Evolutionary conservation across 345 rosid genomes (phyloP).

Genomic region (Draba incana): DNA sequence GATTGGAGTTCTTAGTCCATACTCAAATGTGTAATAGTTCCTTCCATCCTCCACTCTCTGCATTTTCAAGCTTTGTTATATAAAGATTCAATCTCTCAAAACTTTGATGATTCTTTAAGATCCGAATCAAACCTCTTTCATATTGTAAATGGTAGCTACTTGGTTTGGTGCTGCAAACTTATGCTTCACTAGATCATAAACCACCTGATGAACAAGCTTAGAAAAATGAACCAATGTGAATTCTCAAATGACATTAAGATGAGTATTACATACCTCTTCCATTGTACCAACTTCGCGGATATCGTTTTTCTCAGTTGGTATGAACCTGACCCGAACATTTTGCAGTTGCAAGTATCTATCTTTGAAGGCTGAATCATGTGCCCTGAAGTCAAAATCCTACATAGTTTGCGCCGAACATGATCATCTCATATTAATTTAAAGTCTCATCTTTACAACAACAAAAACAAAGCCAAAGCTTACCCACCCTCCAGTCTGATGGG

Average conservation of each 20-base stretch:
- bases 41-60: slow-evolving; percentile 73
- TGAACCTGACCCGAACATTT: slow-evolving; percentile 82
- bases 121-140: slow-evolving; percentile 66
- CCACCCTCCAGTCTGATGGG: slow-evolving; percentile 92
- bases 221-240: slow-evolving; percentile 8
- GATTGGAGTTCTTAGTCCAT: slow-evolving; percentile 67
- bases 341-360: slow-evolving; percentile 76
- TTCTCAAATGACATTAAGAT: background rate
- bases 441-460: background rate
- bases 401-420: slow-evolving; percentile 8
- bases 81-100: slow-evolving; percentile 10
- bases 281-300: slow-evolving; percentile 81
- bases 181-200: slow-evolving; percentile 59
- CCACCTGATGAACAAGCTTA: slow-evolving; percentile 52
- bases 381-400: slow-evolving; percentile 83
- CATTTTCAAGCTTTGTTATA: slow-evolving; percentile 33
- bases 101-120: slow-evolving; percentile 14
- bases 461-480: slow-evolving; percentile 49
- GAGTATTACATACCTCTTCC: slow-evolving; percentile 59
- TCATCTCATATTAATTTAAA: background rate
- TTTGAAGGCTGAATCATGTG: slow-evolving; percentile 89
- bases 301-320: slow-evolving; percentile 74
- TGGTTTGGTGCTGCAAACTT: slow-evolving; percentile 79
- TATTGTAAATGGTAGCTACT: slow-evolving; percentile 52
- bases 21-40: slow-evolving; percentile 82